Evolutionary conservation across 148 eudicot species (phyloP).

Genomic region (Vaccinium myrtillus): DNA sequence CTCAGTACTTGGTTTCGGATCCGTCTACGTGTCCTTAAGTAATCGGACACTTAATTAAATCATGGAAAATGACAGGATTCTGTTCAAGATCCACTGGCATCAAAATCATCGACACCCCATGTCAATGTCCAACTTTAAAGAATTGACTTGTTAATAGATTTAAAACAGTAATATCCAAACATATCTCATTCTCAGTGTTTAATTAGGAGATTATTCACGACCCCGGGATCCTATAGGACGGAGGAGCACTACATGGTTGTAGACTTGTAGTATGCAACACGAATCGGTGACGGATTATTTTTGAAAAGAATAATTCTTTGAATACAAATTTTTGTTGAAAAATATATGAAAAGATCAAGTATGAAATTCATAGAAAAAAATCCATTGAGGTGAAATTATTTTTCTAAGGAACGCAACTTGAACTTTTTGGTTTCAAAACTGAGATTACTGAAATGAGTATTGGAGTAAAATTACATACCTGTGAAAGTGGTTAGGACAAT

Average conservation of each 20-base stretch:
- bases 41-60: neutral
- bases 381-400: neutral
- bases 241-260: too few relatives aligned
- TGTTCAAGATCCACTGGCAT: neutral
- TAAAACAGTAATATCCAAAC: neutral
- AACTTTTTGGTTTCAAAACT: neutral
- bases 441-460: neutral
- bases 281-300: too few relatives aligned
- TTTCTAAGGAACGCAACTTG: too few relatives aligned
- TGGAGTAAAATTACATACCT: constrained; percentile 30
- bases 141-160: neutral
- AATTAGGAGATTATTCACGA: neutral
- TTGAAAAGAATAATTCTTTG: neutral
- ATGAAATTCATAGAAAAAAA: neutral
- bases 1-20: neutral
- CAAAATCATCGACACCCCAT: neutral
- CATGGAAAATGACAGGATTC: neutral
- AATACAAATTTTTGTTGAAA: neutral
- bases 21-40: neutral
- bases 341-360: too few relatives aligned
- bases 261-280: too few relatives aligned
- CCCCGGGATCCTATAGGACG: too few relatives aligned
- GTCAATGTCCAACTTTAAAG: neutral
- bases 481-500: constrained; percentile 71
- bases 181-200: neutral